A percentile compares a stretch with the other conserved stretches of the same genome.
phyloP scores from a whole-genome alignment of 768 basidiomycete species.

The Tulasnella sp. region DNA sequence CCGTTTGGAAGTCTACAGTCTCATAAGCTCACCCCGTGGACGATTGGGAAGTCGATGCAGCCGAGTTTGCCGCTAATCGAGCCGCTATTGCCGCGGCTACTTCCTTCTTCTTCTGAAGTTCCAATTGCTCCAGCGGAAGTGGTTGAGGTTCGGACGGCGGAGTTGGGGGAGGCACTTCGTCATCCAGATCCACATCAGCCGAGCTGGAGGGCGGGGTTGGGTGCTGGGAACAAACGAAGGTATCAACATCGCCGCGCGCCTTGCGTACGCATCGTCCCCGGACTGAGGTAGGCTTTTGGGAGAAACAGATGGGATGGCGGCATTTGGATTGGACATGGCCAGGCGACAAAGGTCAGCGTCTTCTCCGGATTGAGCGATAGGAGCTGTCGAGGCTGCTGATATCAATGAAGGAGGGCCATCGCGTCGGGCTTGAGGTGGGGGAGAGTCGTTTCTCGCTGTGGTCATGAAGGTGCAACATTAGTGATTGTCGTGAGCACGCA shows the following conservation, averaged over 20 bases:
- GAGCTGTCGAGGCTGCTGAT: slow-evolving; percentile 3
- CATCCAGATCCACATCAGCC: neutral
- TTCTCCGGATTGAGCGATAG: slow-evolving; percentile 51
- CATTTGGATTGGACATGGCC: slow-evolving; percentile 42
- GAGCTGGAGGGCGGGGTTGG: neutral
- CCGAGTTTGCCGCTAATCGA: neutral
- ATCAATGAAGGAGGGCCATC: slow-evolving; percentile 5
- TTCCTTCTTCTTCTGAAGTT: neutral
- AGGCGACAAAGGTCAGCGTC: slow-evolving; percentile 63
- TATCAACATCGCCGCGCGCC: slow-evolving; percentile 33
- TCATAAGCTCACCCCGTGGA: neutral
- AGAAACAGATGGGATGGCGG: slow-evolving; percentile 21
- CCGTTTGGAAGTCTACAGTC: neutral
- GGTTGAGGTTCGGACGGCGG: slow-evolving; percentile 12
- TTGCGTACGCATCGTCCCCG: neutral
- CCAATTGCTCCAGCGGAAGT: neutral
- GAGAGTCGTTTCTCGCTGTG: neutral
- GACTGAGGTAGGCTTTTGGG: slow-evolving; percentile 28
- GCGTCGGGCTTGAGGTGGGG: slow-evolving; percentile 12
- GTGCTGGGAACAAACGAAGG: slow-evolving; percentile 33
- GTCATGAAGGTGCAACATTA: neutral
- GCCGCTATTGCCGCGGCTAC: neutral
- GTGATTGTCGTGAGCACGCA: neutral
- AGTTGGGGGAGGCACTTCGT: slow-evolving; percentile 15
- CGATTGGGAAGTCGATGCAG: neutral